These are phyloP conservation scores for Starmerella sp. DNA, from an alignment of 805 yeast genomes.

Conservation along the genomic window DNA sequence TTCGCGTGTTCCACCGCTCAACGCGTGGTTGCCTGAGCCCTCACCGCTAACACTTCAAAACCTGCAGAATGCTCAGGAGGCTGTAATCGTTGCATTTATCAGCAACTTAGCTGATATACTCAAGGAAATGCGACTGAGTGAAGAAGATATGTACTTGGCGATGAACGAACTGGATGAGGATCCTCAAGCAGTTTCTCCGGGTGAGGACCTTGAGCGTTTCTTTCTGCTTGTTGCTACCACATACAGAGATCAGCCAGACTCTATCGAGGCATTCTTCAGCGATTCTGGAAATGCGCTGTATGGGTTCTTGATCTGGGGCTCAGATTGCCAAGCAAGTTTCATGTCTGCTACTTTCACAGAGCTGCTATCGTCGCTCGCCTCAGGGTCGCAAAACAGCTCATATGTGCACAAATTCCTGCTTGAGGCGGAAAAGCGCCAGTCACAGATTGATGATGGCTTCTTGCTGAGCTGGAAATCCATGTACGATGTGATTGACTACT, in stretches of 20 bases:
- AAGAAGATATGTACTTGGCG: conserved; percentile 31
- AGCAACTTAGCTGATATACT: conserved; percentile 32
- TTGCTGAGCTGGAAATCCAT: conserved; percentile 25
- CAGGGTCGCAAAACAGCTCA: conserved; percentile 1
- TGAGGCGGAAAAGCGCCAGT: conserved; percentile 19
- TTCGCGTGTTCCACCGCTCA: conserved; percentile 25
- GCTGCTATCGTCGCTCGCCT: conserved; percentile 62
- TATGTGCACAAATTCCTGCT: conserved; percentile 44
- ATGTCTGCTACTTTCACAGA: conserved; percentile 74
- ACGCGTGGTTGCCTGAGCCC: conserved; percentile 12
- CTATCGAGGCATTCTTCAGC: conserved; percentile 53
- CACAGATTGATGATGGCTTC: conserved; percentile 35
- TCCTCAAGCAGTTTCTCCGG: conserved; percentile 30
- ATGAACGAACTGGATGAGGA: conserved; percentile 15
- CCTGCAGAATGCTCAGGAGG: conserved; percentile 20
- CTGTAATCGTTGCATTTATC: conserved; percentile 25
- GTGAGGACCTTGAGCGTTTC: conserved; percentile 80
- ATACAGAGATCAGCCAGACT: conserved; percentile 49
- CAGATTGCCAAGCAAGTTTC: conserved; percentile 57
- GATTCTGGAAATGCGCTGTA: conserved; percentile 53
- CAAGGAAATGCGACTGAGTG: conserved; percentile 31
- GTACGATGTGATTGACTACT: conserved; percentile 14
- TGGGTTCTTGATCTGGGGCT: conserved; percentile 85
- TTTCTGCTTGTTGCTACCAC: conserved; percentile 63
- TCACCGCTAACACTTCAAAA: conserved; percentile 8